Evolutionary conservation across 176 grass and related monocot genomes (phyloP).

Genomic region (Sorghum bicolor): DNA sequence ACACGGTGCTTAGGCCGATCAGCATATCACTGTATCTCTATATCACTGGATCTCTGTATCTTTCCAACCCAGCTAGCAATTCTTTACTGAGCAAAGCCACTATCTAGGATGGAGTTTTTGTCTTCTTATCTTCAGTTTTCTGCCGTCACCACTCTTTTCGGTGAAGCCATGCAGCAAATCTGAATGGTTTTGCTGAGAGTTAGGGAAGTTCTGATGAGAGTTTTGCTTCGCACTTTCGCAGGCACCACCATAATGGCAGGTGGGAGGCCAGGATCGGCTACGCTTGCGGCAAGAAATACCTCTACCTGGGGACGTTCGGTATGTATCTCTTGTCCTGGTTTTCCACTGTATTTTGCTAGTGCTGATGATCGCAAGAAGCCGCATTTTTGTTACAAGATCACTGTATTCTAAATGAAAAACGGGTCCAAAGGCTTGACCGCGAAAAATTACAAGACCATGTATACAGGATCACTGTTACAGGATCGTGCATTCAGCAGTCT

Average conservation of each 20-base stretch:
- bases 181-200: not conserved
- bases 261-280: constrained; percentile 54
- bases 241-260: constrained; percentile 37
- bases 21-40: not conserved
- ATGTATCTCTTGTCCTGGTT: not conserved
- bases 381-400: not conserved
- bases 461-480: not conserved
- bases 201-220: not conserved
- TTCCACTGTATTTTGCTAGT: not conserved
- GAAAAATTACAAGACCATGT: too few relatives aligned
- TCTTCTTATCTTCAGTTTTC: not conserved
- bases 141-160: not conserved
- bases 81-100: not conserved
- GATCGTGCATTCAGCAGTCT: too few relatives aligned
- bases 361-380: not conserved
- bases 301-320: constrained; percentile 48
- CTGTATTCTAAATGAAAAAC: too few relatives aligned
- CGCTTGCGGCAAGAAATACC: constrained; percentile 3
- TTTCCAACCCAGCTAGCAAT: not conserved
- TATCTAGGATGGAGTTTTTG: not conserved
- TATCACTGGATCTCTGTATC: constrained; percentile 2
- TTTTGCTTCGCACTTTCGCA: constrained; percentile 19
- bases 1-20: not conserved
- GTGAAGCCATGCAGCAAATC: not conserved
- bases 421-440: too few relatives aligned